Base-by-base conservation (phyloP, 805 yeast species). In the Candida coquimbonensis region DNA sequence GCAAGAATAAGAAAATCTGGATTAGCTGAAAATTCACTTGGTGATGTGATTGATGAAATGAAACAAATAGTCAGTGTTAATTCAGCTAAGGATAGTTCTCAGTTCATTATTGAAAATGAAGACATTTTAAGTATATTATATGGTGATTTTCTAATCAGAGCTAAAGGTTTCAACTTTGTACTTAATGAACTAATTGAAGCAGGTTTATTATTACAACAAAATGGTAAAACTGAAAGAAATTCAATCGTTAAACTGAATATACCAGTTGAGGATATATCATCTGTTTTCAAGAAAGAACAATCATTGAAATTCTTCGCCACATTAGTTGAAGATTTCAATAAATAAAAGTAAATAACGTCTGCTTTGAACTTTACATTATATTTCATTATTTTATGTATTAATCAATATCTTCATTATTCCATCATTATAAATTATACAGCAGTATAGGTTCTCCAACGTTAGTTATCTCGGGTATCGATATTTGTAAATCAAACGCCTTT, bases 371-470 rank as follows among this genome's bases (percentile, higher is more conserved):
- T 17, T 17, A 12, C 25, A 13, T 4, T 19, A 19, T 19, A 8
- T 9, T 5, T n/a, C 14, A 36, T 21, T 19, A 36, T 5, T 21
- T 32, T n/a, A 14, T 32, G 7, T 32, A 21, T 13, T 32, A 14
- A 21, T 19, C 5, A 17, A 9, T 11, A 9, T 14, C 12, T 8
- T 37, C 7, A 37, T 24, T 8, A 26, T 16, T 16, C 8, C 4
- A 32, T 32, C 17, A 27, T 38, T 39, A 38, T 40, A 48, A 12
- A 47, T 40, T 71, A 61, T 87, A 90, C 11, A 90, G 73, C 43
- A 91, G 72, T 26, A 91, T 71, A 5, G 99, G 99, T 62, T 91
- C 97, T n/a, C 98, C 99, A 24, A 81, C 75, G 50, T 82, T 81
- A 39, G 74, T 75, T 37, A 89, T 83, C 64, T 91, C 97, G 2